Percentiles rank a stretch among this genome's conserved stretches.
phyloP scores from a whole-genome alignment of 768 basidiomycete genomes.

The Tulasnella sp. region DNA sequence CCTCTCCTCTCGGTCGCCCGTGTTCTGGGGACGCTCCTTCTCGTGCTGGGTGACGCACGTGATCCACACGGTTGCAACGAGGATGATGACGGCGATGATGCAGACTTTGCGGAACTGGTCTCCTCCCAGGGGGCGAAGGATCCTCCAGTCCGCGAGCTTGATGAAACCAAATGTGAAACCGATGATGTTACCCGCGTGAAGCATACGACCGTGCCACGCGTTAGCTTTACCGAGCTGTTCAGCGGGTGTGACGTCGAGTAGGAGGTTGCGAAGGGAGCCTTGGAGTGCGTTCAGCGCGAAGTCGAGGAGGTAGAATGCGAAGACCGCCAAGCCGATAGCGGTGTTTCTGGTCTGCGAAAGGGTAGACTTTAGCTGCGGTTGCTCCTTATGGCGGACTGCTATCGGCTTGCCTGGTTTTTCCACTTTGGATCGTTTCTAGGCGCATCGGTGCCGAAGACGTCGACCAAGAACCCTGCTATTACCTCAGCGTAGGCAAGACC shows the following conservation, averaged over 20 bases:
- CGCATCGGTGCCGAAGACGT: constrained; percentile 57
- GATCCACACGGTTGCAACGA: constrained; percentile 71
- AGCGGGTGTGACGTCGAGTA: constrained; percentile 81
- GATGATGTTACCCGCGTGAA: constrained; percentile 91
- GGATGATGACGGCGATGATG: constrained; percentile 66
- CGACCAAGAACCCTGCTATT: constrained; percentile 62
- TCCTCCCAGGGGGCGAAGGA: constrained; percentile 73
- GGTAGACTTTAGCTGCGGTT: not conserved
- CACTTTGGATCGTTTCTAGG: constrained; percentile 83
- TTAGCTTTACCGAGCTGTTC: constrained; percentile 88
- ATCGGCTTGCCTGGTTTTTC: constrained; percentile 40
- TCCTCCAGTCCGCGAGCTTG: constrained; percentile 68
- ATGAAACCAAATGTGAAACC: constrained; percentile 64
- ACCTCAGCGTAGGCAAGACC: constrained; percentile 73
- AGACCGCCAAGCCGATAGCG: constrained; percentile 76
- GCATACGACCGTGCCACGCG: constrained; percentile 96
- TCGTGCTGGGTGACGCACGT: constrained; percentile 77
- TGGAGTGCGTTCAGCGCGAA: constrained; percentile 83
- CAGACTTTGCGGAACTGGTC: constrained; percentile 96
- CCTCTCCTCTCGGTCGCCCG: constrained; percentile 16
- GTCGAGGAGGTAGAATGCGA: constrained; percentile 87
- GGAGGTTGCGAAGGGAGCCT: constrained; percentile 84
- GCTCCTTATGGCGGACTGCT: not conserved
- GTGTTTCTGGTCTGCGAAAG: constrained; percentile 44
- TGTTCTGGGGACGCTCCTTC: constrained; percentile 34